A percentile compares a stretch with the other conserved stretches of the same genome.
Conservation (phyloP, 768 basidiomycete species). For the Calocybe cyanea region DNA sequence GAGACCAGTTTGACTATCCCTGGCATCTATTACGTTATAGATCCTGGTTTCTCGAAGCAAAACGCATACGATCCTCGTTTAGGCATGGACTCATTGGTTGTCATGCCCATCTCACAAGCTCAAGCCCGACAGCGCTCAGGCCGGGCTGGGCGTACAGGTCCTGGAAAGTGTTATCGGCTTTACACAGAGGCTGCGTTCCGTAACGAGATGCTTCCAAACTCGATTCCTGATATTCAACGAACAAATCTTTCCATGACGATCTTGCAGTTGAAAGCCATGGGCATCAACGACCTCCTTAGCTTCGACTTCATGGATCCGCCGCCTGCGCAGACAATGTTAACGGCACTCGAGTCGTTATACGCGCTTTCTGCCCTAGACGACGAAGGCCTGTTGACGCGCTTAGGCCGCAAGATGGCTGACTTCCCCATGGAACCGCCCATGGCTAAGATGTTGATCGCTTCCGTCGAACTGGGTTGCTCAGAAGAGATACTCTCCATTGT, state of each 20-base stretch:
- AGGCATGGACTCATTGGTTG: constrained; percentile 98
- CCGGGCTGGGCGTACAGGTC: constrained; percentile 96
- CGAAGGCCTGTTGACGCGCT: constrained; percentile 88
- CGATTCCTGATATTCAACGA: constrained; percentile 96
- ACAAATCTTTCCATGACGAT: constrained; percentile 92
- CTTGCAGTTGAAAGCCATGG: constrained; percentile 97
- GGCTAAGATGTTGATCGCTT: constrained; percentile 98
- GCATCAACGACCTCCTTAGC: constrained; percentile 93
- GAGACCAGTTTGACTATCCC: constrained; percentile 98
- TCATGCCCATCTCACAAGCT: constrained; percentile 98
- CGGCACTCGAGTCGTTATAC: constrained; percentile 91
- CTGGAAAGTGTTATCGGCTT: constrained; percentile 96
- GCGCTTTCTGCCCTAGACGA: constrained; percentile 95
- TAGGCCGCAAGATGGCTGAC: constrained; percentile 99
- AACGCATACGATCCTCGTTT: constrained; percentile 96
- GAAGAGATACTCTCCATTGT: constrained; percentile 97
- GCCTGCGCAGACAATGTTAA: constrained; percentile 94
- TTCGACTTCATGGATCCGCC: constrained; percentile 99
- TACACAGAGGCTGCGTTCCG: constrained; percentile 98
- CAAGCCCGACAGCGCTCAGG: constrained; percentile 95
- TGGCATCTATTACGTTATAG: constrained; percentile 98
- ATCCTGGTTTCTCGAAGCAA: constrained; percentile 98
- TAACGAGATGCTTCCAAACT: constrained; percentile 97
- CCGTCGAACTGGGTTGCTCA: constrained; percentile 95
- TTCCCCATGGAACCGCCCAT: constrained; percentile 97